phyloP scores from a whole-genome alignment of 805 yeast species.

The Candida namnaoensis region DNA sequence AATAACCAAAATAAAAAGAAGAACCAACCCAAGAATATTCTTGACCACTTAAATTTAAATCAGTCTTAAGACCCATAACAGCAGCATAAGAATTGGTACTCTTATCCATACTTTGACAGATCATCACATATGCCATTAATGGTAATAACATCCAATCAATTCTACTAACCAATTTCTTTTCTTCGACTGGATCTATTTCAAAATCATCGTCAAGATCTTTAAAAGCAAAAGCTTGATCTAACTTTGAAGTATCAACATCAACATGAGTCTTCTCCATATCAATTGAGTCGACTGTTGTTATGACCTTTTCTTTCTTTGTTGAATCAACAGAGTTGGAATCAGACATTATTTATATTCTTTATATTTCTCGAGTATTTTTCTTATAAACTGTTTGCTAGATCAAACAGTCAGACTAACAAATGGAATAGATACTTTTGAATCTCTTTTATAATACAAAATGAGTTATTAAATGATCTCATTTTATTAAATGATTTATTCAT shows the following conservation, averaged over 20 bases:
- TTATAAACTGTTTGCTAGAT: too few species aligned
- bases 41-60: slow-evolving; percentile 25
- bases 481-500: too few species aligned
- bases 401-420: too few species aligned
- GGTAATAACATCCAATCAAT: slow-evolving; percentile 28
- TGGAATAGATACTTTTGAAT: too few species aligned
- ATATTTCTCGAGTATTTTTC: too few species aligned
- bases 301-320: too few species aligned
- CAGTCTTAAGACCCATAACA: slow-evolving; percentile 28
- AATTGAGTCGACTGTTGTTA: too few species aligned
- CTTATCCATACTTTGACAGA: slow-evolving; percentile 33
- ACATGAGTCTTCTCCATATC: too few species aligned
- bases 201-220: not conserved
- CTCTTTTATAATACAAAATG: too few species aligned
- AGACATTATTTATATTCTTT: too few species aligned
- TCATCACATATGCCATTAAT: slow-evolving; percentile 21
- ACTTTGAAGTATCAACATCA: not conserved
- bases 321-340: too few species aligned
- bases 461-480: too few species aligned
- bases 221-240: not conserved
- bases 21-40: slow-evolving; percentile 26
- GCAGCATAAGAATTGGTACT: slow-evolving; percentile 27
- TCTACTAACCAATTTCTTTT: slow-evolving; percentile 22
- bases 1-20: slow-evolving; percentile 27
- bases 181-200: not conserved